phyloP scores from a whole-genome alignment of 495 filamentous ascomycete species.

The Glarea lozoyensis region DNA sequence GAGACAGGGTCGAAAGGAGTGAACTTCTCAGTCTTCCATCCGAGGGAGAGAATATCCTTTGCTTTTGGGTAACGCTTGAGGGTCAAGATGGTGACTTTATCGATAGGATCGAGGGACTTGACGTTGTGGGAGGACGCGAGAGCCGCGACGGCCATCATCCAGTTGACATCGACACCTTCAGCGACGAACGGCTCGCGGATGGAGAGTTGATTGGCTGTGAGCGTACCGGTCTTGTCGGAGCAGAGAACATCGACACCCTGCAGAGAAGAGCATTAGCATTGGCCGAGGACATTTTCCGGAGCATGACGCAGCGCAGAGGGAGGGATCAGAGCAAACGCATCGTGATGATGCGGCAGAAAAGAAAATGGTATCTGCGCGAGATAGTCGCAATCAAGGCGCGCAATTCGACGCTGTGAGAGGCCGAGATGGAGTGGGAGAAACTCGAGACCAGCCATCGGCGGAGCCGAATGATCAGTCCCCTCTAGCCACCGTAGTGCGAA shows the following conservation, averaged over 20 bases:
- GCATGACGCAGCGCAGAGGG: too few relatives aligned
- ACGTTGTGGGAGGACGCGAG: slow-evolving; percentile 69
- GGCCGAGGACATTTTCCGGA: too few relatives aligned
- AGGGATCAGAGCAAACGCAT: too few relatives aligned
- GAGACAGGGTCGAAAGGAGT: slow-evolving; percentile 72
- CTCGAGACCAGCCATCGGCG: too few relatives aligned
- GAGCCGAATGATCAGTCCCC: too few relatives aligned
- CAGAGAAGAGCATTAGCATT: slow-evolving; percentile 4
- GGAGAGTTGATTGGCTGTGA: slow-evolving; percentile 66
- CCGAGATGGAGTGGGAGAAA: too few relatives aligned
- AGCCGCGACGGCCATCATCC: slow-evolving; percentile 72
- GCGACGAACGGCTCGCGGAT: slow-evolving; percentile 69
- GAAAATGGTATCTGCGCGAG: too few relatives aligned
- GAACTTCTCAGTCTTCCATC: slow-evolving; percentile 69
- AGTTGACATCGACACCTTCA: slow-evolving; percentile 68
- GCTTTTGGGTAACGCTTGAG: slow-evolving; percentile 63
- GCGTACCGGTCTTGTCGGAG: slow-evolving; percentile 62
- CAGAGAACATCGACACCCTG: slow-evolving; percentile 64
- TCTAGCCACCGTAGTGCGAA: too few relatives aligned
- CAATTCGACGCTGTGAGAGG: too few relatives aligned
- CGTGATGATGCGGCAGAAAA: too few relatives aligned
- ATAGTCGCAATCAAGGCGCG: too few relatives aligned
- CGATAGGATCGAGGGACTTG: slow-evolving; percentile 69
- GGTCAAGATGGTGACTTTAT: slow-evolving; percentile 68
- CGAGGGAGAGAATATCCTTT: slow-evolving; percentile 46